phyloP scores from a whole-genome alignment of 2,329 filamentous ascomycete genomes.

The Aspergillus proliferans region DNA sequence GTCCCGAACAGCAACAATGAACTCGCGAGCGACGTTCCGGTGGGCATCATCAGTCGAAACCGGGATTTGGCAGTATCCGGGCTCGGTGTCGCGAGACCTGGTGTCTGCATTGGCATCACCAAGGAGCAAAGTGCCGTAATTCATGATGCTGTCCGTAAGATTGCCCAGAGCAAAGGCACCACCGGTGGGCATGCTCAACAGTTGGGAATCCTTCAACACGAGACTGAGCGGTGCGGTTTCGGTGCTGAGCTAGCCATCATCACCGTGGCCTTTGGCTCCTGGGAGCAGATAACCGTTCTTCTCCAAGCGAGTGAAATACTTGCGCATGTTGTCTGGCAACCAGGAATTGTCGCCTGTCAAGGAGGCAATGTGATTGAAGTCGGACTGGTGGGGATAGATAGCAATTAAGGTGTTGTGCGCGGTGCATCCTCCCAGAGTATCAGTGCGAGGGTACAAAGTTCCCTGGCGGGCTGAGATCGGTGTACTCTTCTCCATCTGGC shows the following conservation, averaged over 20 bases:
- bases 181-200: slow-evolving; percentile 48
- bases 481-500: slow-evolving; percentile 47
- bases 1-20: slow-evolving; percentile 26
- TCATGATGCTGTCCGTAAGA: slow-evolving; percentile 34
- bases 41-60: slow-evolving; percentile 34
- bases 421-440: slow-evolving; percentile 53
- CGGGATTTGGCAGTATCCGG: slow-evolving; percentile 55
- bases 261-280: slow-evolving; percentile 39
- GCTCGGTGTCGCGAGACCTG: slow-evolving; percentile 40
- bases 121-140: slow-evolving; percentile 42
- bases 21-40: slow-evolving; percentile 35
- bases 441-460: slow-evolving; percentile 53
- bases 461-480: slow-evolving; percentile 51
- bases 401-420: slow-evolving; percentile 57
- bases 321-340: slow-evolving; percentile 52
- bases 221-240: slow-evolving; percentile 39
- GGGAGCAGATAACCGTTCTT: slow-evolving; percentile 46
- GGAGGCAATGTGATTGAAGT: slow-evolving; percentile 53
- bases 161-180: slow-evolving; percentile 50
- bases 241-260: slow-evolving; percentile 21
- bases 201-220: slow-evolving; percentile 47
- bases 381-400: slow-evolving; percentile 53
- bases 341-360: slow-evolving; percentile 58
- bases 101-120: slow-evolving; percentile 49
- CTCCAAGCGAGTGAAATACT: slow-evolving; percentile 51